Evolutionary conservation across 2,329 filamentous ascomycete species (phyloP).

Genomic region (Clarireedia paspali): DNA sequence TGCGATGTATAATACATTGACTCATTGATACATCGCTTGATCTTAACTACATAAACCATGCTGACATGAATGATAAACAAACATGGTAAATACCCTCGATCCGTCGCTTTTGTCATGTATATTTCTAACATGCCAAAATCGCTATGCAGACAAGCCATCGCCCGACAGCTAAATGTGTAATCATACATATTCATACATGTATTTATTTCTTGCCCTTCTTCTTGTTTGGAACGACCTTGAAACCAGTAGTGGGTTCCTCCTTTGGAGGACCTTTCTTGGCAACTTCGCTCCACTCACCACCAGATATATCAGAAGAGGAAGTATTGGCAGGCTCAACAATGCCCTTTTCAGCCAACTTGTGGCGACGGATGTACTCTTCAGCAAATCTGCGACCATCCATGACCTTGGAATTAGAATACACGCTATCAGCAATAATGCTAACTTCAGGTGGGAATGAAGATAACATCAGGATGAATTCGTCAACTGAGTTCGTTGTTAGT

Average conservation of each 20-base stretch:
- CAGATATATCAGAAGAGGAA: conserved; percentile 43
- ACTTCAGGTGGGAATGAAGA: conserved; percentile 68
- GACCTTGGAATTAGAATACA: conserved; percentile 79
- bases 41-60: no score
- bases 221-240: conserved; percentile 85
- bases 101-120: neutral
- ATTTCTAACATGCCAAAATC: conserved; percentile 10
- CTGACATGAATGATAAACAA: no score
- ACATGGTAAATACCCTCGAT: no score
- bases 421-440: conserved; percentile 79
- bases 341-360: conserved; percentile 88
- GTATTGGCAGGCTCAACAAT: conserved; percentile 60
- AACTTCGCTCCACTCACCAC: conserved; percentile 91
- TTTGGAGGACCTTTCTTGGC: conserved; percentile 75
- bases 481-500: conserved; percentile 35
- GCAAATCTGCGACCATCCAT: conserved; percentile 92
- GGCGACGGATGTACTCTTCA: conserved; percentile 87
- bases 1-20: no score
- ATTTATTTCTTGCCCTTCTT: conserved; percentile 78
- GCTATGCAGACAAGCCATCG: conserved; percentile 17
- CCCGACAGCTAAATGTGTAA: conserved; percentile 13
- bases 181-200: conserved; percentile 21
- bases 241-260: conserved; percentile 42
- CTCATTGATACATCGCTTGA: no score
- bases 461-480: conserved; percentile 72